A percentile compares a stretch with the other conserved stretches of the same genome.
phyloP scores from a whole-genome alignment of 345 rosid species.

The Leavenworthia alabamica region DNA sequence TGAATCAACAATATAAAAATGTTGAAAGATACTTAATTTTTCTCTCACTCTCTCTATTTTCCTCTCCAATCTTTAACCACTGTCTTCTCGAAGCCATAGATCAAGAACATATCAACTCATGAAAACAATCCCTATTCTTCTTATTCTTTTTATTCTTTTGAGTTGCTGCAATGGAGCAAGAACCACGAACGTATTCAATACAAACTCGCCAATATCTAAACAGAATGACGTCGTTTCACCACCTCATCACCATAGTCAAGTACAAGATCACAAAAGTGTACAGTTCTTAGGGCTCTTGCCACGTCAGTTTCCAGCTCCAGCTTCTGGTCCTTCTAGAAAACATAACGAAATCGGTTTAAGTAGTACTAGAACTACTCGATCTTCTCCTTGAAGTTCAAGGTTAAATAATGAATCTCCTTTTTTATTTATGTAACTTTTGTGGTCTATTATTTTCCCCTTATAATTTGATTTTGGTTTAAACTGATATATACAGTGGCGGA shows the following conservation, averaged over 20 bases:
- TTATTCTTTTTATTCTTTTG: neutral
- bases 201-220: constrained; percentile 20
- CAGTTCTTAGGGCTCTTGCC: constrained; percentile 69
- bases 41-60: too few relatives aligned
- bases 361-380: constrained; percentile 3
- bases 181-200: constrained; percentile 19
- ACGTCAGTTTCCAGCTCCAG: constrained; percentile 64
- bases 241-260: constrained; percentile 10
- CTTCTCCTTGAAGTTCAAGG: constrained; percentile 30
- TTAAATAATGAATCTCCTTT: neutral
- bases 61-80: neutral
- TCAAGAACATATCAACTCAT: constrained; percentile 14
- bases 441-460: neutral
- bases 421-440: neutral
- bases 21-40: too few relatives aligned
- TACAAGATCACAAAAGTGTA: constrained; percentile 26
- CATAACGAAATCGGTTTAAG: constrained; percentile 78
- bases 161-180: constrained; percentile 28
- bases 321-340: constrained; percentile 88
- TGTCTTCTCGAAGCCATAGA: constrained; percentile 14
- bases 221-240: constrained; percentile 20
- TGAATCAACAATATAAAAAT: too few relatives aligned
- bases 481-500: constrained; percentile 16
- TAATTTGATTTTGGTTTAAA: neutral
- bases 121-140: neutral